Base-by-base conservation (phyloP, 2,329 filamentous ascomycete species). In the Ophiognomonia clavigignenti-juglandacearum region DNA sequence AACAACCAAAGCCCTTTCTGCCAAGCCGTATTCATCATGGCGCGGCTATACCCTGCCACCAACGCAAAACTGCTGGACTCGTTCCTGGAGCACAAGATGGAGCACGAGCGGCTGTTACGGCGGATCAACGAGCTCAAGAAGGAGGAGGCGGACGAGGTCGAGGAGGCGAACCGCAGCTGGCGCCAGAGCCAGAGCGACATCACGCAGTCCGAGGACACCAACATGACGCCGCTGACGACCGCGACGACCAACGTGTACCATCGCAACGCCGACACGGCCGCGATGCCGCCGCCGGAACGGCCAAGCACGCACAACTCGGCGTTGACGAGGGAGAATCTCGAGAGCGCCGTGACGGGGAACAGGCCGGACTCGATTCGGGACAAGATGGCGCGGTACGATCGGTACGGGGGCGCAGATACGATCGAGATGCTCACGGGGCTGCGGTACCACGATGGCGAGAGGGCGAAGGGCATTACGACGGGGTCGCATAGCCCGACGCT, bases 51-150 rank as follows among this genome's bases (percentile, higher is more conserved):
- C 63, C 90, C 89, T 5, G 95, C 87, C 24, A 91, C 87, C 67
- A 95, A 92, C 61, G 85, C 89, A 1, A 80, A 80, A 4, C 74
- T 96, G 10, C 74, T 96, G 18, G 91, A 97, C 67, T 95, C 90
- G 0, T 96, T 96, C 59, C 74, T 97, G 23, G 92, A 97, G 64
- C 91, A 96, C 70, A 96, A 96, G 67, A 92, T 96, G 45, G 92
- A 96, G 64, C 96, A 96, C 59, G 90, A 96, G 69, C 81, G 91
- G 4, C 68, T 97, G 40, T 83, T 82, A 59, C 86, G 88, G 57
- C 82, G 88, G 36, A 95, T 97, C 52, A 83, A 85, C 16, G 89
- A 95, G 66, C 72, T 96, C 45, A 88, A 87, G 56, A 78, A 80
- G 52, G 92, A 96, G 64, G 92, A 96, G 64, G 82, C 85, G 47